phyloP scores from a whole-genome alignment of 192 early-diverging fungal genomes.

The Coemansia sp. region DNA sequence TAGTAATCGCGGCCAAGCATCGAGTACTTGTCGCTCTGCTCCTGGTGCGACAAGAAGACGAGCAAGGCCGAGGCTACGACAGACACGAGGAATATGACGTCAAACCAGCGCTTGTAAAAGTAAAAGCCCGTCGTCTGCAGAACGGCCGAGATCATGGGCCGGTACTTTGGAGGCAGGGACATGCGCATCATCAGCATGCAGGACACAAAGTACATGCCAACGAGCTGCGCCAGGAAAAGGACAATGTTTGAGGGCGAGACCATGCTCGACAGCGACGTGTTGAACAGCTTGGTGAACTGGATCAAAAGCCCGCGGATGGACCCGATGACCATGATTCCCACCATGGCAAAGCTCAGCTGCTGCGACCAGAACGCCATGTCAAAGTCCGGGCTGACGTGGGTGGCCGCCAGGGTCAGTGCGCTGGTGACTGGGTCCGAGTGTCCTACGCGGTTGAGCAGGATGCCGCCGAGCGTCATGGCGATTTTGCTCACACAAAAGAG shows the following conservation, averaged over 20 bases:
- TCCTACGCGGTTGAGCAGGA: slow-evolving; percentile 70
- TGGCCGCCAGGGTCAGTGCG: slow-evolving; percentile 67
- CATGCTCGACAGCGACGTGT: slow-evolving; percentile 60
- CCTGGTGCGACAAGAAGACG: slow-evolving; percentile 68
- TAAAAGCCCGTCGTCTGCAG: slow-evolving; percentile 81
- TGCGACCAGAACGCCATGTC: slow-evolving; percentile 85
- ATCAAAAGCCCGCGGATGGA: slow-evolving; percentile 86
- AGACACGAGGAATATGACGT: slow-evolving; percentile 85
- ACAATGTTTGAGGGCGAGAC: slow-evolving; percentile 75
- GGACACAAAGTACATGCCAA: slow-evolving; percentile 92
- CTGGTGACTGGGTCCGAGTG: slow-evolving; percentile 82
- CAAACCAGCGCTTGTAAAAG: slow-evolving; percentile 94
- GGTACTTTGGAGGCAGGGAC: slow-evolving; percentile 78
- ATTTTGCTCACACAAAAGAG: slow-evolving; percentile 90
- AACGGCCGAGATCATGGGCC: slow-evolving; percentile 75
- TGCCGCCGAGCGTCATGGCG: slow-evolving; percentile 74
- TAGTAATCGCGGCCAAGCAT: slow-evolving; percentile 47
- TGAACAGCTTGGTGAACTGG: slow-evolving; percentile 77
- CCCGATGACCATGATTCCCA: slow-evolving; percentile 84
- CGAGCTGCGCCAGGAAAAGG: slow-evolving; percentile 78
- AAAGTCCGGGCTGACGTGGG: slow-evolving; percentile 62
- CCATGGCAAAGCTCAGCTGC: slow-evolving; percentile 88
- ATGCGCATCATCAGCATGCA: slow-evolving; percentile 90
- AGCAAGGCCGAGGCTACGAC: slow-evolving; percentile 69
- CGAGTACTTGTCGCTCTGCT: slow-evolving; percentile 54